Percentiles rank a stretch among this genome's conserved stretches.
Evolutionary conservation across 352 stramenopile genomes (phyloP).

Genomic region (Globisporangium nodosum): DNA sequence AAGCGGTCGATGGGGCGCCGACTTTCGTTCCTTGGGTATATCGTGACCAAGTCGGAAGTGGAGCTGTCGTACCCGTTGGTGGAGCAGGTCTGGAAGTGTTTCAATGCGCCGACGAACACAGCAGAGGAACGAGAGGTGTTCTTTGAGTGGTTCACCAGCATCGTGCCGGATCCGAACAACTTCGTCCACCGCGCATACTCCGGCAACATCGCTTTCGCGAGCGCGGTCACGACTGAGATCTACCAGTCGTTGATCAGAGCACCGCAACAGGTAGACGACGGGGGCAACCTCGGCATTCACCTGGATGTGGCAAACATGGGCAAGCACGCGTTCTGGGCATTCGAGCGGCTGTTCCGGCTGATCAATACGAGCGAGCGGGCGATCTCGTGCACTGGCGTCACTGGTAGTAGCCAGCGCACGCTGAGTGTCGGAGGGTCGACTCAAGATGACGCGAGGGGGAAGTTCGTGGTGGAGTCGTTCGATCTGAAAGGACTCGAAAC

Average conservation of each 20-base stretch:
- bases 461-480: slow-evolving; percentile 55
- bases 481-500: slow-evolving; percentile 55
- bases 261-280: background rate
- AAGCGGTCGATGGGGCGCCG: slow-evolving; percentile 29
- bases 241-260: slow-evolving; percentile 38
- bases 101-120: slow-evolving; percentile 27
- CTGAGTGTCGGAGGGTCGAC: slow-evolving; percentile 1
- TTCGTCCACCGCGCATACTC: slow-evolving; percentile 67
- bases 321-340: slow-evolving; percentile 45
- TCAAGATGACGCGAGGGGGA: slow-evolving; percentile 13
- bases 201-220: slow-evolving; percentile 51
- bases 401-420: slow-evolving; percentile 5
- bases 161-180: slow-evolving; percentile 66
- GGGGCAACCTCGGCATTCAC: slow-evolving; percentile 15
- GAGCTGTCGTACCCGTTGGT: slow-evolving; percentile 61
- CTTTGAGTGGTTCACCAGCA: slow-evolving; percentile 65
- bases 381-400: slow-evolving; percentile 26
- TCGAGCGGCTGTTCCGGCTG: slow-evolving; percentile 60
- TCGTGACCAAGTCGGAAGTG: slow-evolving; percentile 69
- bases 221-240: slow-evolving; percentile 39
- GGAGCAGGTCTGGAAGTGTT: slow-evolving; percentile 54
- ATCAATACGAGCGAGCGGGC: slow-evolving; percentile 44
- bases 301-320: slow-evolving; percentile 47
- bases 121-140: slow-evolving; percentile 46
- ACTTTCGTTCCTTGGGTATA: slow-evolving; percentile 69